Conservation (phyloP, 352 stramenopile genomes). For the Pythium pyrilobum region DNA sequence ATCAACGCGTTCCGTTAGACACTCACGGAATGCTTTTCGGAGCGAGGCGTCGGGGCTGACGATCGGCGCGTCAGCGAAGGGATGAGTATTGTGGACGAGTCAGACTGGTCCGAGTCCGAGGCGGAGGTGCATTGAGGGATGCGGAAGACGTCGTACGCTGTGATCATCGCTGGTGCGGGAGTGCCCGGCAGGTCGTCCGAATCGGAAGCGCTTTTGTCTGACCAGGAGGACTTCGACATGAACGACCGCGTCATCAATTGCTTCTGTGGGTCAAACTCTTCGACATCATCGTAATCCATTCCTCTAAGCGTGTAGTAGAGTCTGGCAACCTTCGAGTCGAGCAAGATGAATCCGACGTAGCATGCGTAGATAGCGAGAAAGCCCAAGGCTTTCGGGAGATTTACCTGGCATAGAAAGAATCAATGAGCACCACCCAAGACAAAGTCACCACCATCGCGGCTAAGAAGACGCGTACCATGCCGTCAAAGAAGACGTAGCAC, state of each 20-base stretch:
- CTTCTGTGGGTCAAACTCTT: slow-evolving; percentile 22
- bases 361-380: slow-evolving; percentile 69
- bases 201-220: slow-evolving; percentile 25
- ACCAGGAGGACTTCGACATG: not conserved
- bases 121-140: slow-evolving; percentile 20
- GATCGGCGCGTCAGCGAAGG: slow-evolving; percentile 44
- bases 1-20: too few species aligned
- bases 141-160: slow-evolving; percentile 28
- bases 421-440: not conserved
- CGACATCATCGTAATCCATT: slow-evolving; percentile 24
- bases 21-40: slow-evolving; percentile 14
- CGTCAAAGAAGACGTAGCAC: slow-evolving; percentile 66
- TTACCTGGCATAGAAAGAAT: slow-evolving; percentile 28
- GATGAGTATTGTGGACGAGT: slow-evolving; percentile 32
- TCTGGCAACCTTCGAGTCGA: slow-evolving; percentile 38
- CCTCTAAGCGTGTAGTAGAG: slow-evolving; percentile 9
- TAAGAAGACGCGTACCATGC: slow-evolving; percentile 52
- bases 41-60: slow-evolving; percentile 54
- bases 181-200: slow-evolving; percentile 5
- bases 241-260: not conserved
- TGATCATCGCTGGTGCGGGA: slow-evolving; percentile 8
- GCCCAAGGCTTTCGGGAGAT: slow-evolving; percentile 48
- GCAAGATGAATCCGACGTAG: slow-evolving; percentile 57
- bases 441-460: slow-evolving; percentile 30
- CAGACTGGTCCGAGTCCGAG: slow-evolving; percentile 57